A percentile compares a stretch with the other conserved stretches of the same genome.
phyloP scores from a whole-genome alignment of 2,329 filamentous ascomycete species.

The Cladosporium austrohemisphaericum region DNA sequence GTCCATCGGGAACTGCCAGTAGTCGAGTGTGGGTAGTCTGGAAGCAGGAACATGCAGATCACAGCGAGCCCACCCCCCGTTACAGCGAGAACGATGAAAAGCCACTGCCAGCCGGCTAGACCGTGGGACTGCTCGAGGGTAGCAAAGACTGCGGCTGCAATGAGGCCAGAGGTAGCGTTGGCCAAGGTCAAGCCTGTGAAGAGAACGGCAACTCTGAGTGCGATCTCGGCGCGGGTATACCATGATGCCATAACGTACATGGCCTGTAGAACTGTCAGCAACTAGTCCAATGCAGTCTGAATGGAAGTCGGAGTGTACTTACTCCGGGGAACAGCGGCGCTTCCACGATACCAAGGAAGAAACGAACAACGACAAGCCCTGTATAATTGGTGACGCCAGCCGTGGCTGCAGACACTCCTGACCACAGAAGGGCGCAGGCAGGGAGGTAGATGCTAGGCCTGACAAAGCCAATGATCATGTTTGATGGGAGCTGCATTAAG shows the following conservation, averaged over 20 bases:
- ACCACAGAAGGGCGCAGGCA: slow-evolving; percentile 33
- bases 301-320: too few relatives aligned
- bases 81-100: slow-evolving; percentile 42
- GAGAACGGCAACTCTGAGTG: slow-evolving; percentile 49
- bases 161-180: slow-evolving; percentile 51
- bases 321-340: slow-evolving; percentile 44
- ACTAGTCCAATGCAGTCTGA: too few relatives aligned
- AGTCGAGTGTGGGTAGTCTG: slow-evolving; percentile 43
- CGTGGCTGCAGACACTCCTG: slow-evolving; percentile 31
- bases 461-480: slow-evolving; percentile 35
- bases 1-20: slow-evolving; percentile 49
- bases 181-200: slow-evolving; percentile 50
- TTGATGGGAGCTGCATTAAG: slow-evolving; percentile 34
- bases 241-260: slow-evolving; percentile 45
- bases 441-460: slow-evolving; percentile 31
- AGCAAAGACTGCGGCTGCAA: slow-evolving; percentile 58
- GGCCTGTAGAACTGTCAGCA: too few relatives aligned
- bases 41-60: slow-evolving; percentile 51
- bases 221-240: slow-evolving; percentile 53
- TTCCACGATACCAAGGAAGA: slow-evolving; percentile 42
- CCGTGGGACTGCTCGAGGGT: slow-evolving; percentile 59
- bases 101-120: slow-evolving; percentile 53
- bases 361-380: slow-evolving; percentile 36
- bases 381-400: slow-evolving; percentile 33
- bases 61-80: slow-evolving; percentile 55